Evolutionary conservation across 345 rosid species (phyloP), one percentile per base, ranked within the genome.

Genomic region (Passiflora organensis): DNA sequence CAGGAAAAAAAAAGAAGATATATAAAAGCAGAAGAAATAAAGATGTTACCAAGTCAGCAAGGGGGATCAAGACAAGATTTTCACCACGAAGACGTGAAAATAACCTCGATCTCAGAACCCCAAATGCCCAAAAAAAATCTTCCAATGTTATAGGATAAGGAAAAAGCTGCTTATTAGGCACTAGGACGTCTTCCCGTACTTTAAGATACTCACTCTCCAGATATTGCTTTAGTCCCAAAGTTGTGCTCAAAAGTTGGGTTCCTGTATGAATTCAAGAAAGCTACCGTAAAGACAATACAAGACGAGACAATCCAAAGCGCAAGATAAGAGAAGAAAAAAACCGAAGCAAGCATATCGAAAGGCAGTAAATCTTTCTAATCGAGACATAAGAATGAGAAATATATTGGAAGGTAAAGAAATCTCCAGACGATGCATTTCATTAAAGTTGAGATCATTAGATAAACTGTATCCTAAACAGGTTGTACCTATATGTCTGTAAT

Each of bases 1-100:
- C 34, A 28, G n/a, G n/a, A n/a, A n/a, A n/a, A n/a, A n/a, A n/a
- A n/a, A n/a, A n/a, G n/a, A n/a, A n/a, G n/a, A n/a, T n/a, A n/a
- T n/a, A n/a, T n/a, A n/a, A n/a, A n/a, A n/a, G n/a, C 47, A 28
- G 42, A 48, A 52, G 21, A 12, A 8, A 50, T 3, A 15, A 57
- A 43, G 16, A 32, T 24, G 77, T 54, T 80, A 84, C 98, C 93
- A 91, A 60, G 65, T 91, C 98, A 11, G 91, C 98, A 39, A 91
- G 82, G 62, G 95, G 98, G 62, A 88, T 67, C 77, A 91, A 66
- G 66, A 86, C 87, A 53, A 91, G 95, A 67, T 86, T 76, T 74
- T 88, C 85, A 57, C 89, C 98, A 43, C 86, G 91, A 48, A 88
- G 91, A 34, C 84, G 84, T 20, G 98, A 82, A 72, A 86, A 91